Evolutionary conservation across 139 green algal genomes (phyloP).

Genomic region (Chlamydomonas urium): DNA sequence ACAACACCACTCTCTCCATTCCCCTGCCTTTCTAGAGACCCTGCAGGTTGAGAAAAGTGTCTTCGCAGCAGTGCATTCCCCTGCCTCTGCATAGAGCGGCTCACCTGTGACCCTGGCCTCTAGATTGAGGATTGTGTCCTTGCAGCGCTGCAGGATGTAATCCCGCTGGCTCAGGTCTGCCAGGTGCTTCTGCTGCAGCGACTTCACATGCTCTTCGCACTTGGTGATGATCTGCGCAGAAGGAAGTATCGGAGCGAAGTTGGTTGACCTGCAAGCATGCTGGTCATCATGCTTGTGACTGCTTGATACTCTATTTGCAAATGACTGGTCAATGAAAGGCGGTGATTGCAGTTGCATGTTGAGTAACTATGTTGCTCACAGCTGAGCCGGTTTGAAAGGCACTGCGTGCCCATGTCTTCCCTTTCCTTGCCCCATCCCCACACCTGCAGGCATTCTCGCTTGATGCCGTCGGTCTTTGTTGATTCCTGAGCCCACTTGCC

Average conservation of each 20-base stretch:
- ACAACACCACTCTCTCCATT: background rate
- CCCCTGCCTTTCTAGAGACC: no score
- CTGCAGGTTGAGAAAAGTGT: no score
- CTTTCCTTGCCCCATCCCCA: no score
- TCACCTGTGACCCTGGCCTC: slow-evolving; percentile 24
- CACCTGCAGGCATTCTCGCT: slow-evolving; percentile 37
- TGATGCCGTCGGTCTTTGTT: slow-evolving; percentile 43
- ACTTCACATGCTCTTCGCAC: slow-evolving; percentile 36
- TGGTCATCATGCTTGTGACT: no score
- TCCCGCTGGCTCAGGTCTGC: slow-evolving; percentile 40
- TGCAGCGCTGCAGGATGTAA: slow-evolving; percentile 32
- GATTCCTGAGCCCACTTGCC: slow-evolving; percentile 37
- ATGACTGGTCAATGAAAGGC: background rate
- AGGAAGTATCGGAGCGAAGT: no score
- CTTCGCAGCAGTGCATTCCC: no score
- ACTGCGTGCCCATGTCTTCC: no score
- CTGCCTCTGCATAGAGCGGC: background rate
- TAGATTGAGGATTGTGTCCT: slow-evolving; percentile 36
- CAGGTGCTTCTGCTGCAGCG: slow-evolving; percentile 38
- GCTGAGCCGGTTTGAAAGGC: no score
- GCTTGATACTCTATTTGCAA: no score
- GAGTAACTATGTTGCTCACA: no score
- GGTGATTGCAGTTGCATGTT: background rate
- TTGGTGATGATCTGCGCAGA: slow-evolving; percentile 34
- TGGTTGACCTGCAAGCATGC: no score